Percentiles rank a stretch among this genome's conserved stretches.
Evolutionary conservation across 108 stramenopile genomes (phyloP).

Genomic region (Fragilariopsis cylindrus): DNA sequence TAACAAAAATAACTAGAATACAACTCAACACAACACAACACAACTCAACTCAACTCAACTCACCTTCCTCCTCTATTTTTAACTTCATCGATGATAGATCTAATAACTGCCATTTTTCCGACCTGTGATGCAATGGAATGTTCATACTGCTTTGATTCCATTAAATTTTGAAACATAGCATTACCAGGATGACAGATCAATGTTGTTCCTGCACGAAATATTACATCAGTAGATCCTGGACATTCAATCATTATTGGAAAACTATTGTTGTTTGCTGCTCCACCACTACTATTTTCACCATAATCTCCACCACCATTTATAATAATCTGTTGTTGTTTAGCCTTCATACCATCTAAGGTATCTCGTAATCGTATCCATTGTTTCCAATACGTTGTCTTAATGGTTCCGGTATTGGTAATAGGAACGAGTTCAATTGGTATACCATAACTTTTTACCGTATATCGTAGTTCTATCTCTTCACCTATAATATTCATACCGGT

Average conservation of each 20-base stretch:
- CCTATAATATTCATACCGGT: neutral
- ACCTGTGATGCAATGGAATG: neutral
- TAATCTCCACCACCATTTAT: neutral
- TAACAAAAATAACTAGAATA: no score
- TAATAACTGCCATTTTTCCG: neutral
- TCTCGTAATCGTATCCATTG: constrained; percentile 14
- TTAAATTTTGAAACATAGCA: constrained; percentile 2
- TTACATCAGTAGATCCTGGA: constrained; percentile 1
- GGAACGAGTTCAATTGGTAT: constrained; percentile 23
- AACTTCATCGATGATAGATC: constrained; percentile 13
- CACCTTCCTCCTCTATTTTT: neutral
- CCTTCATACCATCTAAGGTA: neutral
- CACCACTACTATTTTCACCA: neutral
- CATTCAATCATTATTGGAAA: constrained; percentile 7
- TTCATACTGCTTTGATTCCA: neutral
- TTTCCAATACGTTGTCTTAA: constrained; percentile 3
- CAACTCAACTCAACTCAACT: no score
- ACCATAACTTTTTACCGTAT: constrained; percentile 21
- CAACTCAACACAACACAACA: no score
- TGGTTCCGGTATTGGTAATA: constrained; percentile 4
- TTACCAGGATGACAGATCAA: constrained; percentile 11
- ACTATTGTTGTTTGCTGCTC: neutral
- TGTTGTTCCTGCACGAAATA: constrained; percentile 12
- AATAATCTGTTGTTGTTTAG: neutral
- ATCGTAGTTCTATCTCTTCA: constrained; percentile 7